These are phyloP conservation scores for Globisporangium cylindrosporum DNA, from an alignment of 352 stramenopile species.

Conservation along the genomic window DNA sequence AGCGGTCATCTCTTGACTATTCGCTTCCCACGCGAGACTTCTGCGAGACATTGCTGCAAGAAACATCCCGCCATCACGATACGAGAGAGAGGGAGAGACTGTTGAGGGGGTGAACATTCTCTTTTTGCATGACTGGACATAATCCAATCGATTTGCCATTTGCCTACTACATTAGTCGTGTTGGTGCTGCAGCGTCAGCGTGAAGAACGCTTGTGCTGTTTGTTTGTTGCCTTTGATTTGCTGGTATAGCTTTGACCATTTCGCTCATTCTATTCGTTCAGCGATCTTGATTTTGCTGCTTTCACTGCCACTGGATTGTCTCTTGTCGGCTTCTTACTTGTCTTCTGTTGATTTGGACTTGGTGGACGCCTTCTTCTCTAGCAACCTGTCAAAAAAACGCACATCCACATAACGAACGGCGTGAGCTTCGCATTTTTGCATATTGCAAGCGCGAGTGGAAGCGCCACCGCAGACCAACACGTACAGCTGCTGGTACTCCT, in stretches of 20 bases:
- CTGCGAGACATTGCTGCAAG: too few relatives aligned
- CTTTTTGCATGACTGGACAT: constrained; percentile 12
- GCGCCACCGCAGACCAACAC: constrained; percentile 3
- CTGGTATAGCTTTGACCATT: too few relatives aligned
- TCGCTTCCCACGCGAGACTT: too few relatives aligned
- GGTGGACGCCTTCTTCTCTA: constrained; percentile 69
- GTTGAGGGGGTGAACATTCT: neutral
- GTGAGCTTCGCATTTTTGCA: too few relatives aligned
- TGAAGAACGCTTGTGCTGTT: too few relatives aligned
- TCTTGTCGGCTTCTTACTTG: neutral
- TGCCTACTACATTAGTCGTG: neutral
- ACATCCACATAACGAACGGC: neutral
- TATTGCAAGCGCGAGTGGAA: too few relatives aligned
- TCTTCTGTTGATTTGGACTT: neutral
- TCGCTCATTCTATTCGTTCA: neutral
- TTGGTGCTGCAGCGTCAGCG: too few relatives aligned
- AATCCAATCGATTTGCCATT: constrained; percentile 8
- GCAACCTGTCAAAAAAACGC: constrained; percentile 30
- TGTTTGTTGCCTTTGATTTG: too few relatives aligned
- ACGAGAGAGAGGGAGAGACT: too few relatives aligned
- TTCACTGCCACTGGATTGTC: neutral
- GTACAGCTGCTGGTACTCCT: constrained; percentile 81
- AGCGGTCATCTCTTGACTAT: neutral
- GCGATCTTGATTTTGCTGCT: neutral
- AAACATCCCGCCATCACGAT: too few relatives aligned